phyloP scores from a whole-genome alignment of 2,329 filamentous ascomycete species.

The Tolypocladium amazonense region DNA sequence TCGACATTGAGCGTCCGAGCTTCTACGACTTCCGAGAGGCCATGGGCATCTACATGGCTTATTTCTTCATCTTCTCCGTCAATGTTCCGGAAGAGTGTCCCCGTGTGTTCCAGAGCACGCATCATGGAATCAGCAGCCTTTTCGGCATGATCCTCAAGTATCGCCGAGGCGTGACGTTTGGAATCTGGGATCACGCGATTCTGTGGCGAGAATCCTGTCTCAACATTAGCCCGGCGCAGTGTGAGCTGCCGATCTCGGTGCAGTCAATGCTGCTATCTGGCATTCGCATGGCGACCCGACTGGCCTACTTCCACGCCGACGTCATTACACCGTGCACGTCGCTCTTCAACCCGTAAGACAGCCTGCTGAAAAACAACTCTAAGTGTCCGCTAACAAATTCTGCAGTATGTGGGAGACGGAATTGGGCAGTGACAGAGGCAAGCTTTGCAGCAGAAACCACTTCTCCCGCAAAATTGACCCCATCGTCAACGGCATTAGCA shows the following conservation, averaged over 20 bases:
- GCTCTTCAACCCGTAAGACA: constrained; percentile 44
- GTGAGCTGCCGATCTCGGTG: constrained; percentile 35
- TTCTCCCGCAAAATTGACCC: constrained; percentile 52
- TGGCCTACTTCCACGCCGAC: constrained; percentile 43
- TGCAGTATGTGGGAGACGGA: constrained; percentile 46
- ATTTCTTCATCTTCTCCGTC: constrained; percentile 46
- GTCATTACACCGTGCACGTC: constrained; percentile 46
- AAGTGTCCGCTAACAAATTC: not conserved
- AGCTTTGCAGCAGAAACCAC: constrained; percentile 42
- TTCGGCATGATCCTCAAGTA: constrained; percentile 53
- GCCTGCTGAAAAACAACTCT: not conserved
- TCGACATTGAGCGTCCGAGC: constrained; percentile 22
- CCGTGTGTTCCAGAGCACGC: constrained; percentile 51
- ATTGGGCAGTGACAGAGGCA: constrained; percentile 46
- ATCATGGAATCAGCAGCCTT: constrained; percentile 49
- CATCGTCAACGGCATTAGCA: constrained; percentile 53
- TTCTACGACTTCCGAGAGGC: constrained; percentile 23
- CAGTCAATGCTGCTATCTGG: constrained; percentile 35
- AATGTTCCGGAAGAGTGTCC: constrained; percentile 46
- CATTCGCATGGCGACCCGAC: constrained; percentile 34
- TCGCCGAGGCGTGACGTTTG: constrained; percentile 46
- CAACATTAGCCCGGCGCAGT: constrained; percentile 36
- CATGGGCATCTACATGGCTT: constrained; percentile 27
- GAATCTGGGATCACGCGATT: constrained; percentile 55
- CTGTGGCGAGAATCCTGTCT: constrained; percentile 47